Evolutionary conservation across 108 stramenopile species (phyloP), one percentile per base, ranked within the genome.

Genomic region (Bacterosira constricta): DNA sequence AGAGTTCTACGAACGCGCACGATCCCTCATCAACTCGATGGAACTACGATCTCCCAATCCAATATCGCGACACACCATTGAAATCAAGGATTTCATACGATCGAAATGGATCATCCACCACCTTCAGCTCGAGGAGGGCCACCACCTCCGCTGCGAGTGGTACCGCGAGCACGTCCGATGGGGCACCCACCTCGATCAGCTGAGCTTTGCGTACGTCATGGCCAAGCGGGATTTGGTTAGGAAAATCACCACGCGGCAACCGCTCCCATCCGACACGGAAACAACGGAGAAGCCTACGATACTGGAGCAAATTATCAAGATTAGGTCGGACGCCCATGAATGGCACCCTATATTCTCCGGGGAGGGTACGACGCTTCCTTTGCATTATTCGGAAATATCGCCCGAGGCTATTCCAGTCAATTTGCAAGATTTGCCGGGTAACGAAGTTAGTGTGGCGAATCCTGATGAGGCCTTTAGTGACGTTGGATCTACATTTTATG

Each of bases 111-210:
- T 93, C 34, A 45, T 93, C 4, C 88, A 93, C 71, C 85, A 93
- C 56, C 62, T 89, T 51, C 69, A 78, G 29, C 51, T 85, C 34
- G 86, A 85, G 56, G 92, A 90, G 42, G 83, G 76, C 37, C 77
- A 85, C 35, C 75, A 86, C 41, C 66, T 93, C 5, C 87, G 92
- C 41, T 93, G 92, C 56, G 86, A 93, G 46, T 93, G 92, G 92
- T 93, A 88, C 66, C 79, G 75, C 36, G 92, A 93, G 60, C 88
- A 90, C 46, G 52, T 82, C 30, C 84, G 70, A 45, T 93, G 92
- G 92, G 71, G 54, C 34, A 75, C 74, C 30, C 65, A 41, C 30
- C 61, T 89, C 17, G 92, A 93, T 55, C 88, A 90, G 57, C 75
- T 93, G 17, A 89, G 86, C 45, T 89, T 90, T 55, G 86, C 92